A percentile compares a stretch with the other conserved stretches of the same genome.
These are phyloP conservation scores for Nannochloris sp. DNA, from an alignment of 139 green algal species.

Conservation along the genomic window DNA sequence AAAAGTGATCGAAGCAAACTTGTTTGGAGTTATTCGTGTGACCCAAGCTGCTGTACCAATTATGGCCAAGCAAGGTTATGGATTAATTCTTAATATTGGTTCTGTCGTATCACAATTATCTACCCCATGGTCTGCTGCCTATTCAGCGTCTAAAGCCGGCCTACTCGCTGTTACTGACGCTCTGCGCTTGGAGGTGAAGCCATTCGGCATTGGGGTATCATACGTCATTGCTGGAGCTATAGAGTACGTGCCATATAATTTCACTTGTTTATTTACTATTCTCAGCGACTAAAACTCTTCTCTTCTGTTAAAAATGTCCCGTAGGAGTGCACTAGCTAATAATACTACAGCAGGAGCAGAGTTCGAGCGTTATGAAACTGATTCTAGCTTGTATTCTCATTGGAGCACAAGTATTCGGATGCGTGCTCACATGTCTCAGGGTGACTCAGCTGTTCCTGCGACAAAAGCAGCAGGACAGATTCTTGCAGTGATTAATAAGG, in stretches of 20 bases:
- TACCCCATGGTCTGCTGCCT: constrained; percentile 33
- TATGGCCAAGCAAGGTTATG: constrained; percentile 25
- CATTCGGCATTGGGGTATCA: constrained; percentile 30
- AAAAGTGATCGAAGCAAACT: constrained; percentile 30
- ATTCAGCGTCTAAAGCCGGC: constrained; percentile 36
- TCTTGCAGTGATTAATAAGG: neutral
- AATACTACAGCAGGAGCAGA: no score
- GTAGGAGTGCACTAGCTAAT: no score
- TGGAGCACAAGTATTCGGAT: neutral
- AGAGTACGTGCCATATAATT: no score
- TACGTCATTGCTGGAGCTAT: constrained; percentile 33
- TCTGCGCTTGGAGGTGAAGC: constrained; percentile 39
- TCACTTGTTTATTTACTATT: no score
- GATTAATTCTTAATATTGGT: constrained; percentile 38
- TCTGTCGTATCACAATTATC: constrained; percentile 15
- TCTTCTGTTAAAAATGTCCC: no score
- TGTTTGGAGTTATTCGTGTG: constrained; percentile 26
- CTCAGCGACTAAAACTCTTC: no score
- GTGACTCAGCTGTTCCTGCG: neutral
- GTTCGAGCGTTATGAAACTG: no score
- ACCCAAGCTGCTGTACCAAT: constrained; percentile 28
- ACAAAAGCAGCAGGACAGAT: neutral
- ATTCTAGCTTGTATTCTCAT: neutral
- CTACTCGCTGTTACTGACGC: constrained; percentile 33
- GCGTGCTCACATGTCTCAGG: neutral